Conservation (phyloP, 345 rosid species). For the Euclidium syriacum region DNA sequence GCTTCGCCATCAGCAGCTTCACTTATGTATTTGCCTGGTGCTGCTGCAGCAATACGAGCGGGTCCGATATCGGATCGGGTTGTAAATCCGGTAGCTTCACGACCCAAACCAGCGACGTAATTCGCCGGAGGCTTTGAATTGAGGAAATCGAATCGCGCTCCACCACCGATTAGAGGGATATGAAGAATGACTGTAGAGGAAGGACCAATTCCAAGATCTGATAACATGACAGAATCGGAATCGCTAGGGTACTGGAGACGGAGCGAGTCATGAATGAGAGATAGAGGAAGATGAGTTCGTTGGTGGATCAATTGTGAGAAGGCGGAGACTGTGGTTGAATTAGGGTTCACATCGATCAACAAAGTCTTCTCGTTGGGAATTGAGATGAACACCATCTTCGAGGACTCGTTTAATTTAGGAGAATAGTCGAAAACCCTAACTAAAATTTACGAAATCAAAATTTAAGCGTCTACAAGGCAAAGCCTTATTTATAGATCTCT, state of each 20-base stretch:
- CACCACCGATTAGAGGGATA: conserved; percentile 80
- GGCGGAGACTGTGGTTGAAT: conserved; percentile 43
- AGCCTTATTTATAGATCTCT: too few species aligned
- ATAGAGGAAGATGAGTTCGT: conserved; percentile 37
- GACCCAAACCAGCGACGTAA: conserved; percentile 90
- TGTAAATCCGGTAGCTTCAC: conserved; percentile 95
- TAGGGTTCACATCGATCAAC: conserved; percentile 44
- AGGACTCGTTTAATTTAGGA: too few species aligned
- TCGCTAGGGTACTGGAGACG: conserved; percentile 19
- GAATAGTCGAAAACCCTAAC: too few species aligned
- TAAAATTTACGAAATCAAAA: too few species aligned
- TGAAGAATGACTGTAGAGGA: conserved; percentile 56
- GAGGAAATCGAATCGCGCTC: conserved; percentile 84
- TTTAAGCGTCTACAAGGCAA: too few species aligned
- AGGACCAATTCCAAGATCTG: conserved; percentile 42
- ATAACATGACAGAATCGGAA: conserved; percentile 36
- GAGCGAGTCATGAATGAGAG: conserved; percentile 37
- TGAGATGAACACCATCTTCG: conserved; percentile 64
- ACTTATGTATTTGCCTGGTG: too few species aligned
- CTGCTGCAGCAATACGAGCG: conserved; percentile 91
- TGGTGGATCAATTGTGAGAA: conserved; percentile 45
- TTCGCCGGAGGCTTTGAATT: conserved; percentile 79
- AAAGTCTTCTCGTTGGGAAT: conserved; percentile 47
- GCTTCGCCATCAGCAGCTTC: conserved; percentile 87
- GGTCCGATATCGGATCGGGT: conserved; percentile 96